phyloP scores from a whole-genome alignment of 2,329 filamentous ascomycete genomes.

The Penicillium sp. region DNA sequence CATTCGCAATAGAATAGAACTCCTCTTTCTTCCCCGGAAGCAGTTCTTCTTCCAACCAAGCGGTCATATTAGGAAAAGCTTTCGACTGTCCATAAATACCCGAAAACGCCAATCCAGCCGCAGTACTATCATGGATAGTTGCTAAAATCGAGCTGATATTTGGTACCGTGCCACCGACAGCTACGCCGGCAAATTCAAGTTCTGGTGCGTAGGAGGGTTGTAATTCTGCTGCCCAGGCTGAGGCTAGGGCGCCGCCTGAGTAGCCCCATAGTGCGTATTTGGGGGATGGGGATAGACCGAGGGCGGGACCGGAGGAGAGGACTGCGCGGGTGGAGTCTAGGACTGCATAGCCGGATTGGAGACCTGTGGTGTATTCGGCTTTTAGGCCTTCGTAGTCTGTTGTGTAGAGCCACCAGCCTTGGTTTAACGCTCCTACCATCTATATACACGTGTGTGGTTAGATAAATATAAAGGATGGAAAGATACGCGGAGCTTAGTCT shows the following conservation, averaged over 20 bases:
- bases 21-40: neutral
- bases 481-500: too few relatives aligned
- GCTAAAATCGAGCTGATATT: conserved; percentile 26
- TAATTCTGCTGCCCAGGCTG: conserved; percentile 15
- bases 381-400: conserved; percentile 49
- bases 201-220: conserved; percentile 19
- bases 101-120: conserved; percentile 24
- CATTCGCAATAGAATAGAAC: neutral
- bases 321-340: conserved; percentile 45
- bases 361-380: conserved; percentile 43
- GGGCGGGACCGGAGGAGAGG: conserved; percentile 29
- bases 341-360: conserved; percentile 45
- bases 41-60: conserved; percentile 7
- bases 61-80: conserved; percentile 22
- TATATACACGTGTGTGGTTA: neutral
- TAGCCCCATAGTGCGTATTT: conserved; percentile 21
- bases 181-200: conserved; percentile 26
- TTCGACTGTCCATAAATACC: conserved; percentile 23
- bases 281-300: conserved; percentile 11
- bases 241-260: conserved; percentile 17
- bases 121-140: conserved; percentile 23
- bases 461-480: too few relatives aligned
- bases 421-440: conserved; percentile 37
- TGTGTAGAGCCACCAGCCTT: conserved; percentile 49
- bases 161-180: conserved; percentile 31